These are phyloP conservation scores for Termitomyces sp. DNA, from an alignment of 768 basidiomycete species.

Conservation along the genomic window DNA sequence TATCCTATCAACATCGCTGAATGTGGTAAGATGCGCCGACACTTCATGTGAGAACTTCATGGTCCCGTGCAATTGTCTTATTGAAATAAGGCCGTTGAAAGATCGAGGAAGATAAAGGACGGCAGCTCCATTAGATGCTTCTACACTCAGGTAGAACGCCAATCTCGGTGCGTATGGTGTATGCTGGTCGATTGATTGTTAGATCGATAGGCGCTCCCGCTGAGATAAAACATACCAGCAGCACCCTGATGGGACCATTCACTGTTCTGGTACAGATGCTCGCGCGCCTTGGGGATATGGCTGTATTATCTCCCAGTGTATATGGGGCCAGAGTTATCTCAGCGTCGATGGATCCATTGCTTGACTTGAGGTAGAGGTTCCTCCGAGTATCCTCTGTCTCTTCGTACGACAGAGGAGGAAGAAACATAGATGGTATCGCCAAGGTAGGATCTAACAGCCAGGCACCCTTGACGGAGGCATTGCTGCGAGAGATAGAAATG, in stretches of 20 bases:
- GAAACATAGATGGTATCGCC: constrained; percentile 31
- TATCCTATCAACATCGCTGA: constrained; percentile 27
- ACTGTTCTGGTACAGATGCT: constrained; percentile 16
- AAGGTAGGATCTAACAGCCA: constrained; percentile 44
- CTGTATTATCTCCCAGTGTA: constrained; percentile 1
- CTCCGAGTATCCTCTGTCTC: constrained; percentile 36
- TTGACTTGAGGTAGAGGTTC: constrained; percentile 33
- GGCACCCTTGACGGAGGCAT: constrained; percentile 27
- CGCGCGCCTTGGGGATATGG: constrained; percentile 9
- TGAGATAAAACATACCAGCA: constrained; percentile 17
- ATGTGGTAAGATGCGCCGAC: constrained; percentile 20
- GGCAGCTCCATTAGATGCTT: constrained; percentile 27
- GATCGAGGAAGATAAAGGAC: constrained; percentile 35
- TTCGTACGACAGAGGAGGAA: constrained; percentile 32
- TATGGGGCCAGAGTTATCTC: constrained; percentile 34
- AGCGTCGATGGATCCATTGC: constrained; percentile 31
- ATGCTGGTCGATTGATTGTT: constrained; percentile 14
- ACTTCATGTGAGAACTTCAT: constrained; percentile 27
- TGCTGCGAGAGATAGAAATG: constrained; percentile 24
- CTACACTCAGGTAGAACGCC: constrained; percentile 20
- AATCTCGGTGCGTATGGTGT: constrained; percentile 14
- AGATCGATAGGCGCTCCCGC: neutral
- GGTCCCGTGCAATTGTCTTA: constrained; percentile 25
- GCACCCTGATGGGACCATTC: constrained; percentile 25
- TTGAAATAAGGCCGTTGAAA: constrained; percentile 31